Evolutionary conservation across 805 yeast species (phyloP).

Genomic region (Millerago galiae): DNA sequence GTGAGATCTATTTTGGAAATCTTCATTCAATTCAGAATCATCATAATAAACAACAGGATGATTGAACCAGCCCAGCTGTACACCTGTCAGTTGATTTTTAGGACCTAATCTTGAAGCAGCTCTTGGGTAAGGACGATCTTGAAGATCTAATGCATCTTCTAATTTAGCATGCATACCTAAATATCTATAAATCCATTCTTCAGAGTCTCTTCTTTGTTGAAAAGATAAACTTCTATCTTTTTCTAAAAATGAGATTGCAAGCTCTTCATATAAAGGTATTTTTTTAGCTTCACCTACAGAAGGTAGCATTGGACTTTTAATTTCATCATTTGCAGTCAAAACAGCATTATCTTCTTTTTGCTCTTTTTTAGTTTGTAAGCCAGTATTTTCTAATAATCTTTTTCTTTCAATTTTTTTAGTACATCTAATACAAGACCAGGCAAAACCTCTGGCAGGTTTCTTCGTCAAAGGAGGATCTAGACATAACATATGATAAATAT

Average conservation of each 20-base stretch:
- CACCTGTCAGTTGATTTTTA: slow-evolving; percentile 63
- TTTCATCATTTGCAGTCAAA: not conserved
- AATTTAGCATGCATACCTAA: slow-evolving; percentile 67
- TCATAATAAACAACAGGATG: slow-evolving; percentile 67
- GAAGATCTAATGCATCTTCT: slow-evolving; percentile 72
- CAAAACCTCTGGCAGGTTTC: slow-evolving; percentile 81
- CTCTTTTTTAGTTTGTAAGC: slow-evolving; percentile 5
- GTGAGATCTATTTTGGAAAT: slow-evolving; percentile 13
- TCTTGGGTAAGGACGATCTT: slow-evolving; percentile 74
- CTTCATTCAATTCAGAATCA: slow-evolving; percentile 14
- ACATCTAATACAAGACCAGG: slow-evolving; percentile 86
- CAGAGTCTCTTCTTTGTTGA: slow-evolving; percentile 44
- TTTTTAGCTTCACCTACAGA: slow-evolving; percentile 5
- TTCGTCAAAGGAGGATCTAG: slow-evolving; percentile 75
- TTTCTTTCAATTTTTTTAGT: slow-evolving; percentile 35
- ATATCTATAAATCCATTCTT: slow-evolving; percentile 79
- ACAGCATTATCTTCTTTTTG: not conserved
- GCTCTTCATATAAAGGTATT: slow-evolving; percentile 49
- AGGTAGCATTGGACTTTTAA: not conserved
- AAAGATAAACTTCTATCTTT: slow-evolving; percentile 37
- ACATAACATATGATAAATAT: slow-evolving; percentile 73
- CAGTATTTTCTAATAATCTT: slow-evolving; percentile 15
- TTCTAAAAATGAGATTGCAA: slow-evolving; percentile 47
- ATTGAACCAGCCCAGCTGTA: slow-evolving; percentile 53
- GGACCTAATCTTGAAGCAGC: slow-evolving; percentile 74